phyloP scores from a whole-genome alignment of 208 protist genomes.

The Angomonas deanei region DNA sequence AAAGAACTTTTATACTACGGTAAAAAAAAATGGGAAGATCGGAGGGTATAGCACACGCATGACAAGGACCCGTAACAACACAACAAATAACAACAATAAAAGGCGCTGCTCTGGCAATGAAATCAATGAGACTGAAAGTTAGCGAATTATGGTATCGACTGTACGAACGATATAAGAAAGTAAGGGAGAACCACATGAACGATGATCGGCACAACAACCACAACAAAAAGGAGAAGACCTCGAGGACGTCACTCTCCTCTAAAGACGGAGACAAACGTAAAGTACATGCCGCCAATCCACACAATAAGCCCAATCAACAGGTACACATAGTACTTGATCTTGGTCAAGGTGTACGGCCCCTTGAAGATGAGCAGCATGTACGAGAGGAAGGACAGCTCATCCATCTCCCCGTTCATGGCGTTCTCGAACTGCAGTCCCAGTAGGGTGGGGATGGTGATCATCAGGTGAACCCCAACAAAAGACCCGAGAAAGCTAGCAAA shows the following conservation, averaged over 20 bases:
- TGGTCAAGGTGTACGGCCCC: slow-evolving; percentile 22
- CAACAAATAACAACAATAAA: neutral
- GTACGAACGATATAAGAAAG: neutral
- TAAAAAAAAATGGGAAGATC: neutral
- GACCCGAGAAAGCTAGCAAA: slow-evolving; percentile 76
- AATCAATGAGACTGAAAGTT: no score
- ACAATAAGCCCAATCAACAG: slow-evolving; percentile 42
- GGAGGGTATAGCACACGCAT: neutral
- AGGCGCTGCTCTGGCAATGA: neutral
- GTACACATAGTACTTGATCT: slow-evolving; percentile 39
- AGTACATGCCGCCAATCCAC: slow-evolving; percentile 53
- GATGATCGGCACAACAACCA: neutral
- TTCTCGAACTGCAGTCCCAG: slow-evolving; percentile 47
- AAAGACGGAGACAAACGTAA: slow-evolving; percentile 23
- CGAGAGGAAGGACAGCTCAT: slow-evolving; percentile 22
- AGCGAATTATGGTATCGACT: neutral
- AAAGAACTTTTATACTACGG: slow-evolving; percentile 4
- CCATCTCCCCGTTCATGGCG: slow-evolving; percentile 22
- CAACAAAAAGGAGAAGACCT: slow-evolving; percentile 9
- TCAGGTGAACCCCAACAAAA: slow-evolving; percentile 75
- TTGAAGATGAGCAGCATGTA: slow-evolving; percentile 42
- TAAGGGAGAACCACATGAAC: neutral
- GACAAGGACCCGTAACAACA: neutral
- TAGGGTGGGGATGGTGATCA: slow-evolving; percentile 65
- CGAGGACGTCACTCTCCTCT: neutral